phyloP scores from a whole-genome alignment of 73 alveolate genomes.

The Tetrahymena malaccensis region DNA sequence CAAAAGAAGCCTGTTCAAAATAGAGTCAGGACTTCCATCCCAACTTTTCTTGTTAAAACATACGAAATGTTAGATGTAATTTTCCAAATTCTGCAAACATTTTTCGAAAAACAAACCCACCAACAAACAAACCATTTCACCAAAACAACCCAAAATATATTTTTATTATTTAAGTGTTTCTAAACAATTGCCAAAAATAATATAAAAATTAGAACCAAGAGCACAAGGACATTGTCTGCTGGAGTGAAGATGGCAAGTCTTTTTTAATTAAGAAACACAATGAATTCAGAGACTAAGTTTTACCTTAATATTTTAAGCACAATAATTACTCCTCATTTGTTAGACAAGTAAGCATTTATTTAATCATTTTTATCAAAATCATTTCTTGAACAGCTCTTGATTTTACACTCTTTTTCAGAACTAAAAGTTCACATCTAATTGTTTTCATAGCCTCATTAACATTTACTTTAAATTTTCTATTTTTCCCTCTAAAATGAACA shows the following conservation, averaged over 20 bases:
- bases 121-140: neutral
- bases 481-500: neutral
- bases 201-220: constrained; percentile 4
- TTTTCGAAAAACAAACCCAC: neutral
- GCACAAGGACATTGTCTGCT: constrained; percentile 56
- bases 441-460: neutral
- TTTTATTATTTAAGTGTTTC: neutral
- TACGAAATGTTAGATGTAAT: constrained; percentile 44
- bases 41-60: constrained; percentile 45
- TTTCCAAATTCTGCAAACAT: neutral
- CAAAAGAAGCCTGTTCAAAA: neutral
- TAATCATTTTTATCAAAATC: neutral
- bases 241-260: constrained; percentile 91
- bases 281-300: constrained; percentile 88
- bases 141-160: neutral
- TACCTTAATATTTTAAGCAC: constrained; percentile 94
- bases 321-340: constrained; percentile 94
- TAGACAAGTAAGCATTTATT: constrained; percentile 67
- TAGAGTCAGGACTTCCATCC: constrained; percentile 13
- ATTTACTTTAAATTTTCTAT: no score
- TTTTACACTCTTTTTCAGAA: neutral
- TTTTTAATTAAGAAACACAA: constrained; percentile 76
- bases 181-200: neutral
- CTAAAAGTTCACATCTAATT: no score
- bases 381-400: neutral